Evolutionary conservation across 345 rosid genomes (phyloP).

Genomic region (Gossypium longicalyx): DNA sequence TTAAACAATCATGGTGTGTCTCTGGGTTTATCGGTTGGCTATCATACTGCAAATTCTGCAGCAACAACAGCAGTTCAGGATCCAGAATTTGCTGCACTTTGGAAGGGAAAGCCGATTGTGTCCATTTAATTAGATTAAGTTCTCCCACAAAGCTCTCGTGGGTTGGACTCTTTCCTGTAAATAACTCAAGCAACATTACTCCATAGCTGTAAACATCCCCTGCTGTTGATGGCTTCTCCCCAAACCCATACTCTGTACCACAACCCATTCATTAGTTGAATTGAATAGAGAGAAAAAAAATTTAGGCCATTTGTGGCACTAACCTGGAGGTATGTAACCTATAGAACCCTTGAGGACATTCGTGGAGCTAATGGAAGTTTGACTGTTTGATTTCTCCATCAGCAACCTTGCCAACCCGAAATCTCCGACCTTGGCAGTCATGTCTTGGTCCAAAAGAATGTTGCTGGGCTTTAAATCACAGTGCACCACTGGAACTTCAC

Average conservation of each 20-base stretch:
- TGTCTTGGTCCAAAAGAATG: conserved; percentile 36
- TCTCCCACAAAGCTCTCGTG: conserved; percentile 35
- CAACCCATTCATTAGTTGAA: background rate
- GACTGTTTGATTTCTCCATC: conserved; percentile 16
- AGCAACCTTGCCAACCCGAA: conserved; percentile 45
- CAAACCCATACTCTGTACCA: conserved; percentile 47
- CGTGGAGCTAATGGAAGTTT: conserved; percentile 34
- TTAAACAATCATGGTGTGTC: conserved; percentile 24
- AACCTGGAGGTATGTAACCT: conserved; percentile 58
- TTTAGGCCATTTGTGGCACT: background rate
- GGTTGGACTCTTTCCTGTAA: conserved; percentile 42
- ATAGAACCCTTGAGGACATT: conserved; percentile 42
- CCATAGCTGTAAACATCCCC: conserved; percentile 54
- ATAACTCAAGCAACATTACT: conserved; percentile 36
- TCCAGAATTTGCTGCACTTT: conserved; percentile 27
- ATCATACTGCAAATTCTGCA: background rate
- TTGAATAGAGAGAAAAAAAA: too few relatives aligned
- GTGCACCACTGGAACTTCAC: conserved; percentile 45
- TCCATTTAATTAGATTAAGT: conserved; percentile 31
- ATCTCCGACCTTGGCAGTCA: conserved; percentile 55
- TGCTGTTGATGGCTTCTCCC: conserved; percentile 37
- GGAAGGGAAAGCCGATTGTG: conserved; percentile 25
- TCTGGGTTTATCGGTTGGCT: background rate
- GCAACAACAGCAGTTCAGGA: conserved; percentile 21
- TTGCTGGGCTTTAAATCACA: conserved; percentile 48